Conservation (phyloP, 257 asterid species). For the Gentiana straminea region DNA sequence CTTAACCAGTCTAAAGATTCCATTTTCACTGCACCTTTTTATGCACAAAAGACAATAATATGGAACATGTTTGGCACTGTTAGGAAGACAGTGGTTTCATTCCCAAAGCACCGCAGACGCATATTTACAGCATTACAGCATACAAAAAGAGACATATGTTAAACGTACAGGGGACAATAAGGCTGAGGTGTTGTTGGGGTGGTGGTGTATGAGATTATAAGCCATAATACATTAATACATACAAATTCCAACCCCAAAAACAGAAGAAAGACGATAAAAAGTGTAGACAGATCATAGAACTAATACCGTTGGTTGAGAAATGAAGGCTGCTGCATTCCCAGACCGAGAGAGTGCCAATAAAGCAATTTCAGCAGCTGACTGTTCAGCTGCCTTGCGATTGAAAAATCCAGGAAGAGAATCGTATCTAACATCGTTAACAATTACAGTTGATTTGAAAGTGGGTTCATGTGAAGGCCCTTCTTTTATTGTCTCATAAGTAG, state of each 20-base stretch:
- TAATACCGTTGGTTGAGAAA: constrained; percentile 75
- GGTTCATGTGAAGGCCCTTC: constrained; percentile 97
- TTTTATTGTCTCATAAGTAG: constrained; percentile 71
- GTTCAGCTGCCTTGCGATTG: constrained; percentile 95
- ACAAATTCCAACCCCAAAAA: not conserved
- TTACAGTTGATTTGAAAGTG: constrained; percentile 68
- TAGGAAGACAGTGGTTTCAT: too few relatives aligned
- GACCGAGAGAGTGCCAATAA: constrained; percentile 47
- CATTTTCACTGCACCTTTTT: not conserved
- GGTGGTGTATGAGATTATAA: too few relatives aligned
- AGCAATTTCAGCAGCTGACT: constrained; percentile 99
- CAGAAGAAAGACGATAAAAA: not conserved
- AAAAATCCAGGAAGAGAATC: constrained; percentile 89
- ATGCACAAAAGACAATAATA: not conserved
- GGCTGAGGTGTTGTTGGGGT: too few relatives aligned
- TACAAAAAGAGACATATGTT: too few relatives aligned
- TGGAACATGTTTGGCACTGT: too few relatives aligned
- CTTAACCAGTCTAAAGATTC: not conserved
- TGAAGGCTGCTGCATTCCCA: constrained; percentile 32
- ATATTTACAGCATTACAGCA: too few relatives aligned
- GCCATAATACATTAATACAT: too few relatives aligned
- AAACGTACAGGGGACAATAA: too few relatives aligned
- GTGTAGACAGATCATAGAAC: constrained; percentile 1
- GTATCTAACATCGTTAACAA: constrained; percentile 45
- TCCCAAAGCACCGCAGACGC: too few relatives aligned